Conservation (phyloP, 139 green algal species). For the Auxenochlorella pyrenoidosa region DNA sequence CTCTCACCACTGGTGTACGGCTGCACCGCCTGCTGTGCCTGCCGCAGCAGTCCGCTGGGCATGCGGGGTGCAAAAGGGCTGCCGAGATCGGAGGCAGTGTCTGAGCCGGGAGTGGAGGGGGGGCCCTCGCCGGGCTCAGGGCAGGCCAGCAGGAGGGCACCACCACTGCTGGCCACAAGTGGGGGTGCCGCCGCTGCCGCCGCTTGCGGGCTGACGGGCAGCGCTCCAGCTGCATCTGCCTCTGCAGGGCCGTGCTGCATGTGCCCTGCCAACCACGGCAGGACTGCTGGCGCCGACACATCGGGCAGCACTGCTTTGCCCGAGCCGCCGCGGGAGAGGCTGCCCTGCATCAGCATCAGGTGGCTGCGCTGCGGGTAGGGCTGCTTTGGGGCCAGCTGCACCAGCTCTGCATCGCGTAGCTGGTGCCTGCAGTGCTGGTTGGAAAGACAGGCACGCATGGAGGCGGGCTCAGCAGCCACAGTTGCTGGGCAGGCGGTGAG, state of each 20-base stretch:
- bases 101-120: neutral
- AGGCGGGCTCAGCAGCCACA: neutral
- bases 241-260: neutral
- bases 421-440: slow-evolving; percentile 6
- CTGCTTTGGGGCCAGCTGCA: slow-evolving; percentile 38
- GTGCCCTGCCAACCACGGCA: slow-evolving; percentile 5
- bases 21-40: neutral
- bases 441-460: neutral
- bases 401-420: slow-evolving; percentile 44
- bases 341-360: slow-evolving; percentile 47
- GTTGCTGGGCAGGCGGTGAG: too few relatives aligned
- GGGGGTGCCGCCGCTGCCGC: neutral
- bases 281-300: neutral
- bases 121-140: neutral
- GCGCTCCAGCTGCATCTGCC: neutral
- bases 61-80: neutral
- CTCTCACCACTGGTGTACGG: neutral
- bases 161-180: neutral
- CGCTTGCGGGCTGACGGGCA: neutral
- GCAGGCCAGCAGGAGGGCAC: slow-evolving; percentile 21
- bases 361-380: slow-evolving; percentile 23
- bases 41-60: too few relatives aligned
- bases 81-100: neutral
- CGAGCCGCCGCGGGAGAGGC: slow-evolving; percentile 13
- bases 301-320: neutral